phyloP scores from a whole-genome alignment of 805 yeast genomes.

The Saturnispora bothae region DNA sequence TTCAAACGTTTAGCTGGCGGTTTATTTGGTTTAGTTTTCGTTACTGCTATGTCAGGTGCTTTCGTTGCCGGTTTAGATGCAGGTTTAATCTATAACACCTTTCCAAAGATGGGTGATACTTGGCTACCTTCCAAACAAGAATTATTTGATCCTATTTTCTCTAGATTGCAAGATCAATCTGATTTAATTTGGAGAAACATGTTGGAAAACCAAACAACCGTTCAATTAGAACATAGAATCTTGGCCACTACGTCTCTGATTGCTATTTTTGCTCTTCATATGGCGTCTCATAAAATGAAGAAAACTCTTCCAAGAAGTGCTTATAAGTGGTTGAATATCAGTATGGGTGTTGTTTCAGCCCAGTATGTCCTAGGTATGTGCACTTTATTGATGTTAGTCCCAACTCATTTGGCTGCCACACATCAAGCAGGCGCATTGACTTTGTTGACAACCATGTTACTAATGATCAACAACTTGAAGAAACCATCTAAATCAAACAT shows the following conservation, averaged over 20 bases:
- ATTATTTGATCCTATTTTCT: conserved; percentile 61
- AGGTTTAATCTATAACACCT: conserved; percentile 88
- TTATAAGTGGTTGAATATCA: conserved; percentile 44
- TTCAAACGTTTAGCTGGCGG: conserved; percentile 47
- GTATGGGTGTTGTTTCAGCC: conserved; percentile 73
- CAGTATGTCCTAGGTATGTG: conserved; percentile 83
- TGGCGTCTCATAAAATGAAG: conserved; percentile 52
- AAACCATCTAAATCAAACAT: conserved; percentile 36
- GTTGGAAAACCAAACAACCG: conserved; percentile 93
- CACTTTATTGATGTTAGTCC: conserved; percentile 81
- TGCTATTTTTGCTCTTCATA: conserved; percentile 57
- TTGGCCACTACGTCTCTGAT: conserved; percentile 75
- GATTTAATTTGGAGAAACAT: conserved; percentile 88
- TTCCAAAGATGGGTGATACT: conserved; percentile 92
- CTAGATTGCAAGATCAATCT: conserved; percentile 54
- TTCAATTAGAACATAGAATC: conserved; percentile 82
- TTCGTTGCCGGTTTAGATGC: conserved; percentile 98
- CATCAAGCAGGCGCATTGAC: conserved; percentile 98
- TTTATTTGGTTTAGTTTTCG: conserved; percentile 58
- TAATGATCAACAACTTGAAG: conserved; percentile 46
- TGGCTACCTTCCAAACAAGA: conserved; percentile 69
- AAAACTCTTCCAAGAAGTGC: conserved; percentile 46
- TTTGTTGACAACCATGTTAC: conserved; percentile 66
- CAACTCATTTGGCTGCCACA: conserved; percentile 84
- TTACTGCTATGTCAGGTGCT: conserved; percentile 96